Conservation (phyloP, 139 green algal species). For the Closterium sp. region DNA sequence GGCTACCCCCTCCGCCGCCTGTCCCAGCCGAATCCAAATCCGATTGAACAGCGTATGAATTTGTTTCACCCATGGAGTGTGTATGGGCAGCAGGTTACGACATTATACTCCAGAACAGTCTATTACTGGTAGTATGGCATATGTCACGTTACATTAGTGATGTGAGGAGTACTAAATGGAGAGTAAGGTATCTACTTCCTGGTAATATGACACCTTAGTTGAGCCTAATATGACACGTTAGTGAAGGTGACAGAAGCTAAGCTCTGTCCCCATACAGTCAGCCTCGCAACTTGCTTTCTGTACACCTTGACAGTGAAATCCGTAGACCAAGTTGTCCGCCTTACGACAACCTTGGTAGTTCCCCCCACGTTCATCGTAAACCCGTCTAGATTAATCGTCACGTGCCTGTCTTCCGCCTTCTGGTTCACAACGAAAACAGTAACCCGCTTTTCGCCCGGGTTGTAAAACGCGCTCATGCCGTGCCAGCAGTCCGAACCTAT, state of each 20-base stretch:
- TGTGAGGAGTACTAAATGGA: too few relatives aligned
- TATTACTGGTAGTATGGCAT: too few relatives aligned
- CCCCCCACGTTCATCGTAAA: background rate
- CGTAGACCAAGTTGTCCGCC: constrained; percentile 15
- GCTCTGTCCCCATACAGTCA: background rate
- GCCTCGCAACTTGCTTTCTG: background rate
- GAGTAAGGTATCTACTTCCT: too few relatives aligned
- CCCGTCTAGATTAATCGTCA: background rate
- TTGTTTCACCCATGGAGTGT: too few relatives aligned
- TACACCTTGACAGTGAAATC: background rate
- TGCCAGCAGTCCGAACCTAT: background rate
- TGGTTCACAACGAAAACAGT: background rate
- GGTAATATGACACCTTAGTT: too few relatives aligned
- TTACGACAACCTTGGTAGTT: background rate
- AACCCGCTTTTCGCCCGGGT: background rate
- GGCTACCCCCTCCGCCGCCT: background rate
- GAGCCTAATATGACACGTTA: background rate
- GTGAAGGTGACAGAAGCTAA: background rate
- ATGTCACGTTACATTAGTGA: too few relatives aligned
- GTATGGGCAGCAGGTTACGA: too few relatives aligned
- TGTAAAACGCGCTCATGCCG: background rate
- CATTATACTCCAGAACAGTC: too few relatives aligned
- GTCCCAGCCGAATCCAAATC: background rate
- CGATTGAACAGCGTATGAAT: background rate
- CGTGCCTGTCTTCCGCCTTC: background rate